These are phyloP conservation scores for Babjeviella inositovora DNA, from an alignment of 805 yeast species.

Conservation along the genomic window DNA sequence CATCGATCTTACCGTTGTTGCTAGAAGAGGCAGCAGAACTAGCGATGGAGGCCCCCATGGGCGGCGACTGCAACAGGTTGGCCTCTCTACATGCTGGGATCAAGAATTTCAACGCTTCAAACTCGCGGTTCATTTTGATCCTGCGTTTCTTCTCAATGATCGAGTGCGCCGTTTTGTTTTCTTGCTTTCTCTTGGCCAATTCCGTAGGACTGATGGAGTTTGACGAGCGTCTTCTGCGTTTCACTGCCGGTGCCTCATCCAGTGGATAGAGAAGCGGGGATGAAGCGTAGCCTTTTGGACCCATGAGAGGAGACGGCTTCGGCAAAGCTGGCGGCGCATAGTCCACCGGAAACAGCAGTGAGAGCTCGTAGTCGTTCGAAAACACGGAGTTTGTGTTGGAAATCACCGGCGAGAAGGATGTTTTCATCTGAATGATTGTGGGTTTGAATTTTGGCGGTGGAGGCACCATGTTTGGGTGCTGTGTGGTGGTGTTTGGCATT, in stretches of 20 bases:
- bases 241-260: constrained; percentile 1
- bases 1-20: constrained; percentile 27
- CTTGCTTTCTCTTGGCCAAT: constrained; percentile 22
- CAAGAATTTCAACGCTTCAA: constrained; percentile 61
- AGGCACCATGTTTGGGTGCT: no score
- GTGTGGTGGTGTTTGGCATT: no score
- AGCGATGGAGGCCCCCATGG: constrained; percentile 5
- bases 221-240: constrained; percentile 11
- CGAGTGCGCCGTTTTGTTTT: constrained; percentile 48
- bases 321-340: neutral
- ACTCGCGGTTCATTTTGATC: constrained; percentile 67
- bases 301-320: neutral
- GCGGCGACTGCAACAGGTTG: constrained; percentile 8
- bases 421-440: constrained; percentile 24
- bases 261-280: no score
- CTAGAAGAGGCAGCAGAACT: constrained; percentile 3
- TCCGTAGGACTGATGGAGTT: constrained; percentile 9
- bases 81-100: constrained; percentile 65
- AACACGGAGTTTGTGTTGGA: constrained; percentile 10
- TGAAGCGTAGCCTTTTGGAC: no score
- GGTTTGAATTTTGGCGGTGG: constrained; percentile 30
- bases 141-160: constrained; percentile 70
- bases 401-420: constrained; percentile 11
- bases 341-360: no score
- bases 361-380: constrained; percentile 6